Evolutionary conservation across 352 stramenopile species (phyloP).

Genomic region (Peronospora belbahrii): DNA sequence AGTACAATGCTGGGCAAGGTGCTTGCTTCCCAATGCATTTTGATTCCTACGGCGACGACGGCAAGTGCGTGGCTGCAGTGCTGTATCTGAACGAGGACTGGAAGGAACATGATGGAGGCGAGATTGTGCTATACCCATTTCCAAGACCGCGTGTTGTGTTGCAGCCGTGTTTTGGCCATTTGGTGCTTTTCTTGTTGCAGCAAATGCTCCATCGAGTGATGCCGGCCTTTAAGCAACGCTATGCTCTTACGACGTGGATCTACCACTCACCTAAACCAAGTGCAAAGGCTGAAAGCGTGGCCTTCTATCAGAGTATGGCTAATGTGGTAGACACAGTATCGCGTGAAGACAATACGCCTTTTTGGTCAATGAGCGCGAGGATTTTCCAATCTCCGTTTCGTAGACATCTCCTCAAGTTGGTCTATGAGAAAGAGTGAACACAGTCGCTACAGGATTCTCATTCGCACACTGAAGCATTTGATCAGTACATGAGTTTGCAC

Average conservation of each 20-base stretch:
- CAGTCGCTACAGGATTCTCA: conserved; percentile 57
- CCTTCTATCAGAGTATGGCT: conserved; percentile 17
- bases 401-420: conserved; percentile 51
- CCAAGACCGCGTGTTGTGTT: conserved; percentile 42
- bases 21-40: conserved; percentile 85
- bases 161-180: conserved; percentile 43
- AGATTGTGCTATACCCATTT: conserved; percentile 80
- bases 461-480: conserved; percentile 39
- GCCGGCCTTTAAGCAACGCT: conserved; percentile 35
- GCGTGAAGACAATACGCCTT: conserved; percentile 1
- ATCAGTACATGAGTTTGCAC: conserved; percentile 55
- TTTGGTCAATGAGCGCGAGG: conserved; percentile 38
- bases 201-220: conserved; percentile 77
- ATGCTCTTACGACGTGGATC: conserved; percentile 67
- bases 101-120: conserved; percentile 58
- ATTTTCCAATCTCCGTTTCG: conserved; percentile 53
- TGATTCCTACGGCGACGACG: conserved; percentile 75
- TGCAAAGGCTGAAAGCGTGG: conserved; percentile 12
- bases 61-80: conserved; percentile 77
- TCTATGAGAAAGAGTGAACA: conserved; percentile 46
- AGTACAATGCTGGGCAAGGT: conserved; percentile 66
- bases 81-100: conserved; percentile 82
- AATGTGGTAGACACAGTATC: background rate
- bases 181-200: conserved; percentile 76
- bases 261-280: conserved; percentile 29